Base-by-base conservation (phyloP, 2,329 filamentous ascomycete species). In the Epichloe coenophiala region DNA sequence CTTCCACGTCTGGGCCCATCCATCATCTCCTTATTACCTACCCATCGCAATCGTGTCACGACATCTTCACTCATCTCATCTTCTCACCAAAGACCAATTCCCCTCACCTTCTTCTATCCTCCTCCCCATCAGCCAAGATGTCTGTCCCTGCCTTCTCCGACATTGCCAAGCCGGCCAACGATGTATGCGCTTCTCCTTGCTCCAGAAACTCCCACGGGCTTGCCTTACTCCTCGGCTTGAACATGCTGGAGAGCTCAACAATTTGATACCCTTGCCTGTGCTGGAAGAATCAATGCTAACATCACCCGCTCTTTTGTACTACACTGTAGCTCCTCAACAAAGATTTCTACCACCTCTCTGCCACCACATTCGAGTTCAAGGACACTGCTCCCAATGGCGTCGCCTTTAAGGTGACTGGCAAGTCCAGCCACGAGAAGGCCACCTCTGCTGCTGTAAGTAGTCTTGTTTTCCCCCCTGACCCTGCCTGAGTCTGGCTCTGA, bases 311-410 rank as follows among this genome's bases (percentile, higher is more conserved):
- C 51, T 57, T 46, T 48, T 40, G 37, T 42, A 49, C 45, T 41
- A 11, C 23, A n/a, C 51, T 65, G 63, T 71, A 97, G 93, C 85
- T 98, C 73, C 84, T 98, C 71, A 95, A 90, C 86, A 95, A 95
- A 83, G 93, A 97, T 77, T 98, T 98, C 81, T 98, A 97, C 82
- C 93, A 98, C 81, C 70, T 77, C 58, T 74, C 74, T 53, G 70
- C 73, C 83, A 89, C 89, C 65, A 91, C 86, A 72, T 84, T 98
- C 68, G 93, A 98, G 84, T 89, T 98, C 73, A 98, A 97, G 86
- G 93, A 91, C 75, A 97, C 95, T 78, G 91, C 93, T 61, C 91
- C 93, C 74, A 97, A 97, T 79, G 93, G 93, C 76, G 91, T 97
- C 69, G 91, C 86, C 73, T 96, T 98, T 84, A 96, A 93, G 75